These are phyloP conservation scores for Hemisphaericaspora subhashii DNA, from an alignment of 1,139 yeast species.

Conservation along the genomic window DNA sequence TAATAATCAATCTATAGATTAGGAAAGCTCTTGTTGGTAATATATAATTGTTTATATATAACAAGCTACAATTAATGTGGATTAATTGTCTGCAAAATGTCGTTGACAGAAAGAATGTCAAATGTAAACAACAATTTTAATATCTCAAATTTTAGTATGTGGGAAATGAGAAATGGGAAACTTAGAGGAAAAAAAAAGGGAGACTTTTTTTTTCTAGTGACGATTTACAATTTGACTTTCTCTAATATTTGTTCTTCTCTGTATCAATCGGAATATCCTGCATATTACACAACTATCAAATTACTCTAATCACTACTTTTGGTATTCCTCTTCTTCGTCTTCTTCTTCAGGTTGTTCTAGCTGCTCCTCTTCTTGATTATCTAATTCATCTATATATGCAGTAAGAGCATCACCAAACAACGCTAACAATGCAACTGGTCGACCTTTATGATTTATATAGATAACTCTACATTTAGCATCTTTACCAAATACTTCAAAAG, in stretches of 20 bases:
- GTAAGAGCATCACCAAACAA: conserved; percentile 50
- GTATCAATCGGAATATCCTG: no score
- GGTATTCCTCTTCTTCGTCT: no score
- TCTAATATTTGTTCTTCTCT: not conserved
- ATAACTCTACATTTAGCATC: conserved; percentile 49
- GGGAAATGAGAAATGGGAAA: no score
- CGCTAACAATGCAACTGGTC: conserved; percentile 55
- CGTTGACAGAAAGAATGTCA: conserved; percentile 7
- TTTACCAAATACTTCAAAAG: conserved; percentile 46
- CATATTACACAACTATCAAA: not conserved
- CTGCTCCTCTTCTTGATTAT: conserved; percentile 7
- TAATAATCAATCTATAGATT: no score
- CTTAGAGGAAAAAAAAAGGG: conserved; percentile 1
- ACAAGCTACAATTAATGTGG: not conserved
- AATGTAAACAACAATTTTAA: conserved; percentile 5
- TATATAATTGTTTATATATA: not conserved
- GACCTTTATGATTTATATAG: conserved; percentile 42
- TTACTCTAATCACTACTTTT: not conserved
- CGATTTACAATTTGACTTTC: no score
- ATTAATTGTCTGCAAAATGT: conserved; percentile 18
- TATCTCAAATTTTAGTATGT: no score
- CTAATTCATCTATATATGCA: conserved; percentile 10
- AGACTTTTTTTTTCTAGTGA: conserved; percentile 1
- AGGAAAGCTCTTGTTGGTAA: no score
- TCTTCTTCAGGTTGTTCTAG: no score